These are phyloP conservation scores for Albugo candida DNA, from an alignment of 352 stramenopile species.

Conservation along the genomic window DNA sequence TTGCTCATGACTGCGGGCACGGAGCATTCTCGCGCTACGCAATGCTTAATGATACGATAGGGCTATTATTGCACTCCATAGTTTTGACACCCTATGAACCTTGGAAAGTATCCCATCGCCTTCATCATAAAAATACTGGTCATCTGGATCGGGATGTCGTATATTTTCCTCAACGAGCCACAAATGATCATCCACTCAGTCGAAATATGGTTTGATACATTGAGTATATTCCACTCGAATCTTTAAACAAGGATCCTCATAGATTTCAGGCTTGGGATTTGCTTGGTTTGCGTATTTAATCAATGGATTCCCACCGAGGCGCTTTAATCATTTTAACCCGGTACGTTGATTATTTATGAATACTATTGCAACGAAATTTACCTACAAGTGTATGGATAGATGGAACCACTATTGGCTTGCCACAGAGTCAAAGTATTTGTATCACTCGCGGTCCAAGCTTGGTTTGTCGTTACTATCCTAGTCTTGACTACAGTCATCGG, in stretches of 20 bases:
- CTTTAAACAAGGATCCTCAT: not conserved
- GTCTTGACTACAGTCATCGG: slow-evolving; percentile 26
- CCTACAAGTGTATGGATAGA: no score
- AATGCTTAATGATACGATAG: slow-evolving; percentile 54
- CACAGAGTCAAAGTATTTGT: slow-evolving; percentile 37
- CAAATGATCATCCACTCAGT: slow-evolving; percentile 25
- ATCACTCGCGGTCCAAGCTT: slow-evolving; percentile 26
- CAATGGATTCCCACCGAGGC: slow-evolving; percentile 51
- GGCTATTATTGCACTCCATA: slow-evolving; percentile 57
- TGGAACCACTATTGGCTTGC: slow-evolving; percentile 43
- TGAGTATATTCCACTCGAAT: no score
- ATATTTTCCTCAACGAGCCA: slow-evolving; percentile 57
- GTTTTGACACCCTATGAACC: slow-evolving; percentile 63
- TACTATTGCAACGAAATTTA: no score
- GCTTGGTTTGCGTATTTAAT: slow-evolving; percentile 57
- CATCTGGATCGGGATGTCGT: slow-evolving; percentile 73
- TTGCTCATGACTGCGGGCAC: slow-evolving; percentile 67
- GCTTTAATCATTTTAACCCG: slow-evolving; percentile 62
- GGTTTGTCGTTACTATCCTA: slow-evolving; percentile 16
- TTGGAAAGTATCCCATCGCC: slow-evolving; percentile 64
- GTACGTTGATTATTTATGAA: slow-evolving; percentile 12
- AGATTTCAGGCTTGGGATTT: slow-evolving; percentile 22
- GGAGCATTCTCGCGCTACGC: slow-evolving; percentile 62
- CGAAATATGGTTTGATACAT: slow-evolving; percentile 23
- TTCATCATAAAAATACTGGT: slow-evolving; percentile 78